These are phyloP conservation scores for Phytophthora fragariae DNA, from an alignment of 352 stramenopile genomes.

Conservation along the genomic window DNA sequence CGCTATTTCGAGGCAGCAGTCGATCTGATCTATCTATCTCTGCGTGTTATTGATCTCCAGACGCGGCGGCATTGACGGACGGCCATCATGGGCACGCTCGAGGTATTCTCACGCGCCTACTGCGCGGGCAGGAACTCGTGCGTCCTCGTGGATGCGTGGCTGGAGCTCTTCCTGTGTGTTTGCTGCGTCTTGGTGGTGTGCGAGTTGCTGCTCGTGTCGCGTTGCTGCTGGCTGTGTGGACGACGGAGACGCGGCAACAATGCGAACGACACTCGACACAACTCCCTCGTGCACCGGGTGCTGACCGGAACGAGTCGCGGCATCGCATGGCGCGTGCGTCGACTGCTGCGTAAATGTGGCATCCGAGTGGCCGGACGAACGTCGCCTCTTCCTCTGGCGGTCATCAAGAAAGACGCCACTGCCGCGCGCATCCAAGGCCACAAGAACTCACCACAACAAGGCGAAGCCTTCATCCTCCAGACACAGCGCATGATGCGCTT, in stretches of 20 bases:
- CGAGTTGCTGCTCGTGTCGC: constrained; percentile 22
- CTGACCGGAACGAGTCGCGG: constrained; percentile 15
- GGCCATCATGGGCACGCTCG: constrained; percentile 62
- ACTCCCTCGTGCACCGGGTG: constrained; percentile 25
- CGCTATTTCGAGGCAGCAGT: neutral
- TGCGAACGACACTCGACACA: constrained; percentile 11
- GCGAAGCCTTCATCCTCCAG: constrained; percentile 68
- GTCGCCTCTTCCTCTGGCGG: constrained; percentile 59
- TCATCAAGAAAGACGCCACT: constrained; percentile 79
- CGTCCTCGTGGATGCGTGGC: constrained; percentile 71
- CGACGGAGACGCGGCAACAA: neutral
- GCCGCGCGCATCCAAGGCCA: constrained; percentile 68
- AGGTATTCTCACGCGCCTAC: constrained; percentile 60
- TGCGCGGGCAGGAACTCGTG: constrained; percentile 58
- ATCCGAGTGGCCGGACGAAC: constrained; percentile 29
- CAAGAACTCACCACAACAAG: constrained; percentile 83
- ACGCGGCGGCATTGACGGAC: constrained; percentile 8
- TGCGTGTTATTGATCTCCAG: constrained; percentile 4
- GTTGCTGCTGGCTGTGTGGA: constrained; percentile 40
- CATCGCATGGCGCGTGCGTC: constrained; percentile 12
- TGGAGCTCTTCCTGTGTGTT: constrained; percentile 55
- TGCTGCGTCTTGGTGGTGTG: constrained; percentile 42
- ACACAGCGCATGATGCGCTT: constrained; percentile 67
- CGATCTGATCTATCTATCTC: neutral
- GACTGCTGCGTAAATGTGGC: constrained; percentile 19